A percentile compares a stretch with the other conserved stretches of the same genome.
Evolutionary conservation across 768 basidiomycete species (phyloP).

Genomic region (Tulasnella sp.): DNA sequence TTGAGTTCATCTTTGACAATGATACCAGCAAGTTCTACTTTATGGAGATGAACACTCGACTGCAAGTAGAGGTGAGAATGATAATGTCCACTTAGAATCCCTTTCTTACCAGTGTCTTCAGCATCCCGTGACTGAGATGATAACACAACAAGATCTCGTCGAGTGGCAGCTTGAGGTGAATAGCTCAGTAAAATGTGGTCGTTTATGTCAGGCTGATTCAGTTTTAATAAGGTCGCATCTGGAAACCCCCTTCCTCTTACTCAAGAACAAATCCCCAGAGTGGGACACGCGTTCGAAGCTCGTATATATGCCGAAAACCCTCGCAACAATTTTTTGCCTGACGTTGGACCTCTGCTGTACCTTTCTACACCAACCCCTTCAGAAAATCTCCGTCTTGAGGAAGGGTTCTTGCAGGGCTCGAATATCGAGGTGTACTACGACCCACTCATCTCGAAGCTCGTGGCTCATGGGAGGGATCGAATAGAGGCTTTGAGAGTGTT

Average conservation of each 20-base stretch:
- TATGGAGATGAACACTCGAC: constrained; percentile 64
- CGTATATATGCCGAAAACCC: constrained; percentile 95
- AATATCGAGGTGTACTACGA: constrained; percentile 84
- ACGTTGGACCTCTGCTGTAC: constrained; percentile 71
- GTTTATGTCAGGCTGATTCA: neutral
- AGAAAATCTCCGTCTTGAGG: constrained; percentile 63
- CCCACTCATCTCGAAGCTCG: constrained; percentile 84
- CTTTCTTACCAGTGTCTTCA: neutral
- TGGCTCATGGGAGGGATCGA: constrained; percentile 75
- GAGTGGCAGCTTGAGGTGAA: constrained; percentile 93
- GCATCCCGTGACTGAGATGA: constrained; percentile 90
- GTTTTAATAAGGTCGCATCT: constrained; percentile 51
- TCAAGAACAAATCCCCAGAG: constrained; percentile 68
- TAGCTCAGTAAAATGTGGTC: neutral
- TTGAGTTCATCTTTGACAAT: constrained; percentile 96
- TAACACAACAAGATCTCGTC: constrained; percentile 86
- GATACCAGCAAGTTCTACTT: constrained; percentile 80
- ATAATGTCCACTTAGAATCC: neutral
- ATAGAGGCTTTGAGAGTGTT: constrained; percentile 73
- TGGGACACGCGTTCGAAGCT: constrained; percentile 89
- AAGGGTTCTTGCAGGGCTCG: constrained; percentile 70
- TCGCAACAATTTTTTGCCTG: constrained; percentile 83
- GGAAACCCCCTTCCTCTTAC: constrained; percentile 71
- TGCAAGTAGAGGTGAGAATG: constrained; percentile 54
- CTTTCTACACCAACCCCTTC: constrained; percentile 70